phyloP scores from a whole-genome alignment of 495 filamentous ascomycete species.

The Astrothelium subdiscretum region DNA sequence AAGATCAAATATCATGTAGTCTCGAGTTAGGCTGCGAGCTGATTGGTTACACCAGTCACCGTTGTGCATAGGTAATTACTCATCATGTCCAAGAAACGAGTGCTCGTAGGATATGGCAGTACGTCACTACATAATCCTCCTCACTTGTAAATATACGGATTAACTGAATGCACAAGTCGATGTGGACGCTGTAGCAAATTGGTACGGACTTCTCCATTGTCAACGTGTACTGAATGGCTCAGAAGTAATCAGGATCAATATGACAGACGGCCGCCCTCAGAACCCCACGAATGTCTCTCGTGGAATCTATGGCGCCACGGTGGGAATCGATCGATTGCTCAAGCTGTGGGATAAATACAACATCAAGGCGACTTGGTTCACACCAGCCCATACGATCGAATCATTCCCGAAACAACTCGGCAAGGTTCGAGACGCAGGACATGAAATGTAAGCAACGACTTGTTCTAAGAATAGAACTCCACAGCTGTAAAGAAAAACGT shows the following conservation, averaged over 20 bases:
- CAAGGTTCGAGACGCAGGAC: slow-evolving; percentile 30
- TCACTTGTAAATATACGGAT: slow-evolving; percentile 26
- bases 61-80: too few species aligned
- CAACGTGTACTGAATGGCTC: neutral
- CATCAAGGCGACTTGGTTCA: slow-evolving; percentile 35
- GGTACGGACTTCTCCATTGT: slow-evolving; percentile 19
- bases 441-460: slow-evolving; percentile 22
- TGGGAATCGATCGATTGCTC: slow-evolving; percentile 32
- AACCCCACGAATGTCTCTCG: slow-evolving; percentile 27
- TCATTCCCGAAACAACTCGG: slow-evolving; percentile 29
- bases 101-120: slow-evolving; percentile 26
- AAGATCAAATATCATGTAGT: too few species aligned
- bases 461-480: too few species aligned
- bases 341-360: slow-evolving; percentile 28
- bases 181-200: slow-evolving; percentile 38
- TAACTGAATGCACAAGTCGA: slow-evolving; percentile 36
- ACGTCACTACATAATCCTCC: slow-evolving; percentile 9
- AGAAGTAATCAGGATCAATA: slow-evolving; percentile 21
- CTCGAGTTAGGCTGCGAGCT: too few species aligned
- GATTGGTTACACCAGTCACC: too few species aligned
- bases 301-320: slow-evolving; percentile 32
- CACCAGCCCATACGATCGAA: slow-evolving; percentile 30
- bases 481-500: too few species aligned
- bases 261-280: slow-evolving; percentile 15
- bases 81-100: slow-evolving; percentile 19